Evolutionary conservation across 345 rosid genomes (phyloP).

Genomic region (Streptanthus diversifolius): DNA sequence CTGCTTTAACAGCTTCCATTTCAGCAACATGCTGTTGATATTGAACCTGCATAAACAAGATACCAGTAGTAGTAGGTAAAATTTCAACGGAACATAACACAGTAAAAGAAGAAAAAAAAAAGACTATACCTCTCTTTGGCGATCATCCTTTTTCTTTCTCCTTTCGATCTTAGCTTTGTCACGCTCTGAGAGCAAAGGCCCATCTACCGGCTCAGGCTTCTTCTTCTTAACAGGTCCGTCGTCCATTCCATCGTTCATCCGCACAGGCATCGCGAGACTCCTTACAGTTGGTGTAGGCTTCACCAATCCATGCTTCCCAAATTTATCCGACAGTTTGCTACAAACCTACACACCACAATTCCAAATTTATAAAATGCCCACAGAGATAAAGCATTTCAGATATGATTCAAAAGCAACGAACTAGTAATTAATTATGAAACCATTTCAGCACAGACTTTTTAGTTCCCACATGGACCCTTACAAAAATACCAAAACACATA

Average conservation of each 20-base stretch:
- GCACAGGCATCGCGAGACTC: slow-evolving; percentile 78
- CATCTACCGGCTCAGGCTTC: slow-evolving; percentile 83
- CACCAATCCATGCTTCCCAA: slow-evolving; percentile 91
- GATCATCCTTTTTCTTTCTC: slow-evolving; percentile 92
- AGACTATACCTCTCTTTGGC: slow-evolving; percentile 74
- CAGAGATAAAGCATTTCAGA: neutral
- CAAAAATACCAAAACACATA: neutral
- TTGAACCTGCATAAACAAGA: slow-evolving; percentile 56
- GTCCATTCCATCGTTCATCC: slow-evolving; percentile 99
- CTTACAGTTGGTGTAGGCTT: slow-evolving; percentile 70
- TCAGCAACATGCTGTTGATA: slow-evolving; percentile 88
- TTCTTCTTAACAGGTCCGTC: slow-evolving; percentile 87
- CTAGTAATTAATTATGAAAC: neutral
- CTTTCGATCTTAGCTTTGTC: slow-evolving; percentile 76
- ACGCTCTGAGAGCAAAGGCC: slow-evolving; percentile 84
- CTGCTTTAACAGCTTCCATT: slow-evolving; percentile 93
- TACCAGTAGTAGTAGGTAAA: neutral
- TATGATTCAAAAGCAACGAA: neutral
- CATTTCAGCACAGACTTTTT: neutral
- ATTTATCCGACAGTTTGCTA: slow-evolving; percentile 66
- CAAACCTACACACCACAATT: slow-evolving; percentile 55
- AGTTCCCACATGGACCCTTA: neutral
- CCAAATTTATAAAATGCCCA: neutral
- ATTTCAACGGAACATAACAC: neutral
- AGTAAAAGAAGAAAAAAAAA: neutral